Percentiles rank a stretch among this genome's conserved stretches.
These are phyloP conservation scores for Colletotrichum salicis DNA, from an alignment of 2,329 filamentous ascomycete species.

Conservation along the genomic window DNA sequence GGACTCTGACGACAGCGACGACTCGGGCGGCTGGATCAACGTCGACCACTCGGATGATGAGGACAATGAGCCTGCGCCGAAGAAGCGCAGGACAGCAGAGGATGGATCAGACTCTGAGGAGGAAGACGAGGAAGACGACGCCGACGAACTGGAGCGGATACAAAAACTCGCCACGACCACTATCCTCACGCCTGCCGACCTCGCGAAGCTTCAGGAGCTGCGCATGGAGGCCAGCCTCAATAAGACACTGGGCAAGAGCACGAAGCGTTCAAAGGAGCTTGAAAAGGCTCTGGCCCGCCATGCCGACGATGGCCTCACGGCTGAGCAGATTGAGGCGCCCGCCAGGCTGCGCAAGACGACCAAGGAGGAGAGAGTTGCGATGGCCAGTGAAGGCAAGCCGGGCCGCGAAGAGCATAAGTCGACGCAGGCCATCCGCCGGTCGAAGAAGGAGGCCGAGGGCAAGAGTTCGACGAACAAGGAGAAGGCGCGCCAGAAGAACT, in stretches of 20 bases:
- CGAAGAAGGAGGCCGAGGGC: constrained; percentile 87
- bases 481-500: constrained; percentile 97
- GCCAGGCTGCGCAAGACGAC: constrained; percentile 83
- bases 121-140: constrained; percentile 56
- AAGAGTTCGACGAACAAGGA: constrained; percentile 98
- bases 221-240: constrained; percentile 78
- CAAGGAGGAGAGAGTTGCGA: constrained; percentile 87
- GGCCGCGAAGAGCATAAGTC: constrained; percentile 84
- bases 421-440: constrained; percentile 83
- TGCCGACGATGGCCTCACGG: constrained; percentile 88
- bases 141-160: constrained; percentile 60
- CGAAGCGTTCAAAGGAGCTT: constrained; percentile 54
- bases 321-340: constrained; percentile 90
- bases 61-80: constrained; percentile 73
- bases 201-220: constrained; percentile 93
- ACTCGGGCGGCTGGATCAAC: constrained; percentile 92
- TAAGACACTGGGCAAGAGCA: constrained; percentile 61
- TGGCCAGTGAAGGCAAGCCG: constrained; percentile 84
- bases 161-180: constrained; percentile 89
- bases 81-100: constrained; percentile 50
- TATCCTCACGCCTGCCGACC: constrained; percentile 93
- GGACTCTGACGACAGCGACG: constrained; percentile 68
- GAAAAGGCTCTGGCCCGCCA: constrained; percentile 68
- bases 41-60: constrained; percentile 87
- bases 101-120: constrained; percentile 34